These are phyloP conservation scores for Dactylis glomerata DNA, from an alignment of 176 grass and related monocot genomes.

Conservation along the genomic window DNA sequence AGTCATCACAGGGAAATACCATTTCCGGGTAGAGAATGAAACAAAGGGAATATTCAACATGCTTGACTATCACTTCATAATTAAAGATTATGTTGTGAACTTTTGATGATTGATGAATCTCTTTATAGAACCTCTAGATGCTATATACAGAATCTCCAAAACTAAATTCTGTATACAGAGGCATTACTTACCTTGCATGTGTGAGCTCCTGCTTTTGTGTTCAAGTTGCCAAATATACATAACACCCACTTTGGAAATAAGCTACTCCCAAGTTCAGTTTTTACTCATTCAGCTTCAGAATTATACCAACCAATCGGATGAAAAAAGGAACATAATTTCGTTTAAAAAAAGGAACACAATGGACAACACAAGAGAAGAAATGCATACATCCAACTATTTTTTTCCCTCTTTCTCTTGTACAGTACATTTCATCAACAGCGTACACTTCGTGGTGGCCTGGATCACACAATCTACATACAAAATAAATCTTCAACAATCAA, in stretches of 20 bases:
- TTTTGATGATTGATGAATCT: neutral
- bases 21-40: neutral
- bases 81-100: neutral
- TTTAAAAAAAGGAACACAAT: neutral
- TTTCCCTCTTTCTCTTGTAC: constrained; percentile 35
- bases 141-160: neutral
- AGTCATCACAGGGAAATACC: neutral
- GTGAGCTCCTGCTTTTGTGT: neutral
- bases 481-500: constrained; percentile 34
- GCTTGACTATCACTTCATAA: neutral
- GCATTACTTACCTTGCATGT: neutral
- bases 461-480: constrained; percentile 46
- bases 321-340: neutral
- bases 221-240: neutral
- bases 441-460: neutral
- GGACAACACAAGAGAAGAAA: neutral
- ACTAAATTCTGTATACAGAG: neutral
- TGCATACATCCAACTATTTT: constrained; percentile 14
- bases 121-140: neutral
- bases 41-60: neutral
- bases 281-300: neutral
- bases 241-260: neutral
- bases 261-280: neutral
- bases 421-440: constrained; percentile 33
- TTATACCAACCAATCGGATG: neutral